These are phyloP conservation scores for Aspergillus ochraceus DNA, from an alignment of 2,329 filamentous ascomycete species.

Conservation along the genomic window DNA sequence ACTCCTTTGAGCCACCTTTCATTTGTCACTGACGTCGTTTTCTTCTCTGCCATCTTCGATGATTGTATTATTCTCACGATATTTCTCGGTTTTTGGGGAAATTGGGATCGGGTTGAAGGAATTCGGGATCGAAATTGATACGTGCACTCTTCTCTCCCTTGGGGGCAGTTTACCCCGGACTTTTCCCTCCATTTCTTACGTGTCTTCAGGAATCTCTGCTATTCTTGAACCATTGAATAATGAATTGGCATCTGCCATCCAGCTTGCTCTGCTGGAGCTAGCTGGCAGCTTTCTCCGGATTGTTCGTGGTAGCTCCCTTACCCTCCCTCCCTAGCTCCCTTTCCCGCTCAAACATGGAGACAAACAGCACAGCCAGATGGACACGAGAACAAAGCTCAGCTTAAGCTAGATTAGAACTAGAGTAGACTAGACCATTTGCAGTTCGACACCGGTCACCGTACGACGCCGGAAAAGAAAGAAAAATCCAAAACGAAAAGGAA, in stretches of 20 bases:
- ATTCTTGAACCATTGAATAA: not conserved
- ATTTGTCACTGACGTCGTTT: not conserved
- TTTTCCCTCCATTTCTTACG: not conserved
- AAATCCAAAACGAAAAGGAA: not conserved
- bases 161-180: conserved; percentile 3
- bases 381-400: not conserved
- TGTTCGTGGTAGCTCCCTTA: not conserved
- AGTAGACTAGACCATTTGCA: too few relatives aligned
- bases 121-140: not conserved
- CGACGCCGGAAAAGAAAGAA: not conserved
- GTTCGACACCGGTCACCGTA: not conserved
- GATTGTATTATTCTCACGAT: not conserved
- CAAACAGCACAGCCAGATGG: not conserved
- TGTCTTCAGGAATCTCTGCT: not conserved
- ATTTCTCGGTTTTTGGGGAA: not conserved
- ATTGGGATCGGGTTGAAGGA: not conserved
- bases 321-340: too few relatives aligned
- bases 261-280: not conserved
- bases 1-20: conserved; percentile 8
- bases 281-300: not conserved
- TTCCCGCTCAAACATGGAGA: not conserved
- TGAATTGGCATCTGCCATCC: not conserved
- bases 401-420: not conserved
- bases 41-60: not conserved
- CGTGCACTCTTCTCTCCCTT: not conserved